Conservation (phyloP, 2,329 filamentous ascomycete species). For the Elsinoe necatrix region DNA sequence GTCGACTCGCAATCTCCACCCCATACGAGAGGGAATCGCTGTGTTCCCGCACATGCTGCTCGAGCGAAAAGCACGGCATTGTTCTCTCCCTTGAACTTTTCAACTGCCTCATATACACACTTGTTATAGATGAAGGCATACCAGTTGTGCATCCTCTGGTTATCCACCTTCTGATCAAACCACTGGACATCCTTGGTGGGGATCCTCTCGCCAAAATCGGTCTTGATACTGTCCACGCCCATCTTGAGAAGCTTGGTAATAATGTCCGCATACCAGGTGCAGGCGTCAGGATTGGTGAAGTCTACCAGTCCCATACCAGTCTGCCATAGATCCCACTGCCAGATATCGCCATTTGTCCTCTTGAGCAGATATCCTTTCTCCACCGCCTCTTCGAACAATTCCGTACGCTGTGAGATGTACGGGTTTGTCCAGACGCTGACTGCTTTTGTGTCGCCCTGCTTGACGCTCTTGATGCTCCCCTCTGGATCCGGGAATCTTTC, state of each 20-base stretch:
- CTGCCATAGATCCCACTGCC: conserved; percentile 72
- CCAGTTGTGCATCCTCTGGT: conserved; percentile 65
- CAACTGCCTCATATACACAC: conserved; percentile 57
- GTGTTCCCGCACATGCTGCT: conserved; percentile 57
- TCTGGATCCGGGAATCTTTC: conserved; percentile 61
- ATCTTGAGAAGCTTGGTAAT: conserved; percentile 57
- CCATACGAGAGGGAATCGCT: conserved; percentile 61
- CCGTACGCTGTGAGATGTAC: conserved; percentile 62
- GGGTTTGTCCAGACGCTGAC: conserved; percentile 72
- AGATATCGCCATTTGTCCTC: conserved; percentile 58
- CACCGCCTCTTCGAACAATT: conserved; percentile 55
- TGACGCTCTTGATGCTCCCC: conserved; percentile 55
- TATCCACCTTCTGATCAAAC: conserved; percentile 52
- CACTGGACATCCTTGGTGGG: conserved; percentile 58
- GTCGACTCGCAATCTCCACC: conserved; percentile 69
- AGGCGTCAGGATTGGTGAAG: conserved; percentile 63
- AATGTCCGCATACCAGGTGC: conserved; percentile 55
- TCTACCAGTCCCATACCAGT: conserved; percentile 67
- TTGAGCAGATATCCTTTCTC: conserved; percentile 62
- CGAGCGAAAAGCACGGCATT: conserved; percentile 60
- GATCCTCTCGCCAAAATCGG: conserved; percentile 67
- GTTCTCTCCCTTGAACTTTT: conserved; percentile 42
- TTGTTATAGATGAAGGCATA: conserved; percentile 69
- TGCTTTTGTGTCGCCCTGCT: conserved; percentile 51
- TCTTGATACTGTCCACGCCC: conserved; percentile 66